Conservation (phyloP, 768 basidiomycete genomes). For the Termitomyces sp. region DNA sequence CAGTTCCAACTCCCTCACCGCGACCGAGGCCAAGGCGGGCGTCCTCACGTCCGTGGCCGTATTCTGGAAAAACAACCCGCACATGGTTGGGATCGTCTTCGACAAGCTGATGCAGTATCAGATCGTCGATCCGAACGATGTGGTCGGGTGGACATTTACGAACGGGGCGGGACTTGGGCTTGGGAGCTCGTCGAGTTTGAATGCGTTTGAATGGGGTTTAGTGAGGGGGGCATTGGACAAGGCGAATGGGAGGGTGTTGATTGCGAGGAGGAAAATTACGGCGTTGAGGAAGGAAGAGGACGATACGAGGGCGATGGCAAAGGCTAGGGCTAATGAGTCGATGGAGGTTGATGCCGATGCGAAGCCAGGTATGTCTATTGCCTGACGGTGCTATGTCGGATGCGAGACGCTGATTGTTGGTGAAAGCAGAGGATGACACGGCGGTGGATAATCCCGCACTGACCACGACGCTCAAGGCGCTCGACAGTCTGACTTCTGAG, state of each 20-base stretch:
- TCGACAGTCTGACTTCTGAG: constrained; percentile 66
- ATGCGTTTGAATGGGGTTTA: constrained; percentile 80
- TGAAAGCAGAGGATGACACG: constrained; percentile 31
- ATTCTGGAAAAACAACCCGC: constrained; percentile 83
- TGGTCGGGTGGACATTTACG: constrained; percentile 79
- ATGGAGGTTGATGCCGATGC: constrained; percentile 73
- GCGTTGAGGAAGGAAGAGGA: constrained; percentile 85
- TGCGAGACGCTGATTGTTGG: not conserved
- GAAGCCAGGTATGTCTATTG: constrained; percentile 33
- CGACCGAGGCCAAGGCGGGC: constrained; percentile 55
- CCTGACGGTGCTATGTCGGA: not conserved
- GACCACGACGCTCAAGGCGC: constrained; percentile 69
- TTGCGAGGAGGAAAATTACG: constrained; percentile 69
- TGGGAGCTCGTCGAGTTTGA: constrained; percentile 18
- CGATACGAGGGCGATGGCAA: constrained; percentile 70
- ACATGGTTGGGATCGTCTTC: constrained; percentile 89
- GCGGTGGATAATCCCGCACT: constrained; percentile 62
- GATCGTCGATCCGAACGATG: constrained; percentile 90
- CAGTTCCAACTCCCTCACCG: not conserved
- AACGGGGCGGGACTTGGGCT: constrained; percentile 31
- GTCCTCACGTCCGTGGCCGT: constrained; percentile 64
- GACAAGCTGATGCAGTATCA: constrained; percentile 99
- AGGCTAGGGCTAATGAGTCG: constrained; percentile 54
- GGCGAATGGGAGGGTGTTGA: constrained; percentile 81
- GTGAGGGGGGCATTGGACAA: constrained; percentile 83